Conservation (phyloP, 164 flowering plant species). For the Nymphaea colorata region DNA sequence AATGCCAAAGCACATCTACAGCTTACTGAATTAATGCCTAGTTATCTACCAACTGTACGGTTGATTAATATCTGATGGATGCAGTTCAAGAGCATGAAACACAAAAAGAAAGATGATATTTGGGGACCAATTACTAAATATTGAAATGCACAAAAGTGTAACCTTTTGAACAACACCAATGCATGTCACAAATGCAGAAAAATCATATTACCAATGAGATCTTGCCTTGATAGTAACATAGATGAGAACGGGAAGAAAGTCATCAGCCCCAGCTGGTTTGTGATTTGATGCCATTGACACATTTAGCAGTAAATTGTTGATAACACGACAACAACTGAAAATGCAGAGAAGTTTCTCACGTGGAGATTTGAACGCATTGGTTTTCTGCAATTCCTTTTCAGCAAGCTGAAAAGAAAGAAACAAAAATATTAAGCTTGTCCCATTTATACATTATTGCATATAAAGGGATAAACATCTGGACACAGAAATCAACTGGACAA, state of each 20-base stretch:
- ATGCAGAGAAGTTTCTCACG: slow-evolving; percentile 47
- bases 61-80: too few species aligned
- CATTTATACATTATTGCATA: background rate
- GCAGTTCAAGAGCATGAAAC: background rate
- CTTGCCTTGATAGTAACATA: slow-evolving; percentile 61
- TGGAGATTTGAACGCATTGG: slow-evolving; percentile 36
- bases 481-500: too few species aligned
- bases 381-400: slow-evolving; percentile 42
- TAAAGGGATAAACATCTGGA: too few species aligned
- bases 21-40: too few species aligned
- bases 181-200: too few species aligned
- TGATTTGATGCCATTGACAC: slow-evolving; percentile 27
- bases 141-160: background rate
- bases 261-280: slow-evolving; percentile 38
- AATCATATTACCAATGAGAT: slow-evolving; percentile 34
- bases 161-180: too few species aligned
- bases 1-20: too few species aligned
- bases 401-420: slow-evolving; percentile 27
- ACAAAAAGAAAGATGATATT: background rate
- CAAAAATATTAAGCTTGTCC: background rate
- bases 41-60: too few species aligned
- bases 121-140: background rate
- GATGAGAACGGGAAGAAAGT: slow-evolving; percentile 50
- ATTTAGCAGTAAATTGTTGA: slow-evolving; percentile 43
- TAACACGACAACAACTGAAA: slow-evolving; percentile 41